Evolutionary conservation across 2,329 filamentous ascomycete genomes (phyloP), one percentile per base, ranked within the genome.

Genomic region (Nannizzia gypsea): DNA sequence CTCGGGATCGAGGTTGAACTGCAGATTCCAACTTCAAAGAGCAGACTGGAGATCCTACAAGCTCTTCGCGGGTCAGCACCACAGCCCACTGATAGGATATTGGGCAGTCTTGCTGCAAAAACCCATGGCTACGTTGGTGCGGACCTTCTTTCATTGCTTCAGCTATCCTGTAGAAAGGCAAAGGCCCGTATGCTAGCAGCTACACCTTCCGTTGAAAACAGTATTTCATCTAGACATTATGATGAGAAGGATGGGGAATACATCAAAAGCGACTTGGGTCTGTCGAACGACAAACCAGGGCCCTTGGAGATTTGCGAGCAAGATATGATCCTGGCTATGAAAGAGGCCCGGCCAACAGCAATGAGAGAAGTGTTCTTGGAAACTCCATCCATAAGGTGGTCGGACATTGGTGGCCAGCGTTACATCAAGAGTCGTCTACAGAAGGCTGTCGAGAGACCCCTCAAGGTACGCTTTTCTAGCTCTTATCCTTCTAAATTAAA

Each of bases 301-400:
- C 59, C 64, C 20, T 60, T 76, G 31, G 60, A 66, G 22, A 73
- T 76, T 40, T 63, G 64, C 26, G 72, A 74, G 56, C 52, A 62
- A 4, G 74, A 76, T 60, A 65, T 76, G 54, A 34, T 70, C 36
- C 66, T 67, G 42, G 89, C 90, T 0, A 78, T 92, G 38, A 78
- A 81, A 40, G 75, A 82, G 59, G 84, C 90, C n/a, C 81, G 83
- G 9, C 90, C 92, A 1, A 90, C 87, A 0, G 89, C 90, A 2
- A 92, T 97, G 83, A 85, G 89, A 64, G 90, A 95, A 68, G 85
- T 96, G 59, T 89, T 93, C 69, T 79, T 96, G 54, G 89, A 95
- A 68, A 91, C 89, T 6, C 91, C 90, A 0, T 90, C 88, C 13
- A 85, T 95, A 28, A 82, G 81, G 71, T 97, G 90, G 90, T 79